Percentiles rank a stretch among this genome's conserved stretches.
Evolutionary conservation across 1,139 yeast species (phyloP).

Genomic region (Suhomyces bokatorum): DNA sequence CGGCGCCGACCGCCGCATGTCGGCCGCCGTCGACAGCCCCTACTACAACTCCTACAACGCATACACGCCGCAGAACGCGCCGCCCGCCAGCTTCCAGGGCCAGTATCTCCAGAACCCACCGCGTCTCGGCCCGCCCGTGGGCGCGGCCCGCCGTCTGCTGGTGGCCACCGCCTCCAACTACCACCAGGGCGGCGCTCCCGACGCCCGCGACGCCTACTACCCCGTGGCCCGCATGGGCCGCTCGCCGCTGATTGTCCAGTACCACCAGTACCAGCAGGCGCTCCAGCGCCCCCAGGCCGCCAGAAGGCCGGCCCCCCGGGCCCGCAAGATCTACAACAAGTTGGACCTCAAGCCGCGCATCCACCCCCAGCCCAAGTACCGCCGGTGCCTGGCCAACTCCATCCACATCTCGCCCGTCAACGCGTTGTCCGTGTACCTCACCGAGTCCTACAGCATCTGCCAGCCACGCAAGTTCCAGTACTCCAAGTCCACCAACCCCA

Average conservation of each 20-base stretch:
- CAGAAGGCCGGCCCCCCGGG: conserved; percentile 41
- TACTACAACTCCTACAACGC: conserved; percentile 16
- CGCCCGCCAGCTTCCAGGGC: conserved; percentile 9
- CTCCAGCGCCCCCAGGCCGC: conserved; percentile 26
- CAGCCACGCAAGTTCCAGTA: conserved; percentile 81
- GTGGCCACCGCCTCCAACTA: conserved; percentile 10
- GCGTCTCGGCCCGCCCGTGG: conserved; percentile 11
- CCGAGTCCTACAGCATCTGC: conserved; percentile 83
- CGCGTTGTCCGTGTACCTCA: conserved; percentile 75
- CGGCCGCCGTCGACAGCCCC: conserved; percentile 41
- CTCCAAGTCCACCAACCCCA: conserved; percentile 82
- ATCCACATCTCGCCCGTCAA: conserved; percentile 82
- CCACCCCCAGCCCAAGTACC: conserved; percentile 68
- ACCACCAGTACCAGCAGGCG: conserved; percentile 39
- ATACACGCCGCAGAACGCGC: conserved; percentile 6
- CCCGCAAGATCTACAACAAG: conserved; percentile 37
- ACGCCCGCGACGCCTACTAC: conserved; percentile 11
- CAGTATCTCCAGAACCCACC: conserved; percentile 14
- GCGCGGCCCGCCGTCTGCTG: conserved; percentile 15
- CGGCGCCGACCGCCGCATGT: conserved; percentile 41
- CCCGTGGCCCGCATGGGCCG: conserved; percentile 24
- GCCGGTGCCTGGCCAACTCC: conserved; percentile 79
- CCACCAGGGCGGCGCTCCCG: conserved; percentile 2
- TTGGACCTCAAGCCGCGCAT: conserved; percentile 63
- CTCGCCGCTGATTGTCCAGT: conserved; percentile 40